Conservation (phyloP, 768 basidiomycete species). For the Tylopilus balloui region DNA sequence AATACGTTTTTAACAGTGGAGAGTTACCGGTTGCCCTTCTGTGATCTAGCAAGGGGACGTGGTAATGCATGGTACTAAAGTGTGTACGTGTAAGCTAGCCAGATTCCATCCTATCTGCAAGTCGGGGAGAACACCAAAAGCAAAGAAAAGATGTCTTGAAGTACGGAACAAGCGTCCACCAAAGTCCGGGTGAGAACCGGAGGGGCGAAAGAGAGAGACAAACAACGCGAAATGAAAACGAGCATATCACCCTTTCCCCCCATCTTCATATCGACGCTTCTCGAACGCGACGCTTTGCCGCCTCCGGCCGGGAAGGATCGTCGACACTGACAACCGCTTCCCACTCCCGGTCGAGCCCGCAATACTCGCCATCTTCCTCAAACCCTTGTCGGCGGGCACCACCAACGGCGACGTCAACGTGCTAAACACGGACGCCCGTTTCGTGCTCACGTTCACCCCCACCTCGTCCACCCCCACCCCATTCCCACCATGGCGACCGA, state of each 20-base stretch:
- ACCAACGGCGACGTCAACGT: conserved; percentile 2
- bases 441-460: conserved; percentile 22
- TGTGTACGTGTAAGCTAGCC: too few relatives aligned
- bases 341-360: conserved; percentile 3
- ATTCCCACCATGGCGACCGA: background rate
- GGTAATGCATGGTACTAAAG: too few relatives aligned
- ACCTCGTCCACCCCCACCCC: conserved; percentile 12
- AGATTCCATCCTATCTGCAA: background rate
- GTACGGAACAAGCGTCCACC: background rate
- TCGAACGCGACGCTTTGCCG: conserved; percentile 9
- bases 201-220: too few relatives aligned
- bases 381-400: conserved; percentile 1
- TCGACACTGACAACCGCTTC: conserved; percentile 4
- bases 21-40: too few relatives aligned
- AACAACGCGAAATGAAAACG: background rate
- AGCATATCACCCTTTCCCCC: background rate
- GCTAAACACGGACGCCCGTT: conserved; percentile 17
- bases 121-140: background rate
- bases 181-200: background rate
- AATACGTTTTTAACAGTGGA: too few relatives aligned
- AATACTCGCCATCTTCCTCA: background rate
- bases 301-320: background rate
- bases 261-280: conserved; percentile 1
- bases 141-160: background rate
- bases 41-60: too few relatives aligned